Base-by-base conservation (phyloP, 768 basidiomycete species). In the Suillus plorans region DNA sequence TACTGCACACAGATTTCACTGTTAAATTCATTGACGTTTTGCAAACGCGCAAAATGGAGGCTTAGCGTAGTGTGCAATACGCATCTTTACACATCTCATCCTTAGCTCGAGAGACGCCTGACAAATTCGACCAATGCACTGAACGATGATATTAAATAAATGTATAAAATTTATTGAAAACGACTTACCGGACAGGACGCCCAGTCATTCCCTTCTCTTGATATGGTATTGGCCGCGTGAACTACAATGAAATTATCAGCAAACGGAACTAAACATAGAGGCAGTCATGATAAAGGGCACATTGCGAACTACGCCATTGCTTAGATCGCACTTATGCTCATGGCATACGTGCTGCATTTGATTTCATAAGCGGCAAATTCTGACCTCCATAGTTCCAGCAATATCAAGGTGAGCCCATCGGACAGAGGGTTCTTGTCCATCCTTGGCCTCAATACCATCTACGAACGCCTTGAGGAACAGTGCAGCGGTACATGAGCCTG, bases 341-440 rank as follows among this genome's bases (percentile, higher is more conserved):
- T 16, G 76, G 73, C 79, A 80, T 76, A 76, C 76, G 36, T 66
- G 69, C 18, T 64, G 63, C 63, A 74, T 66, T 63, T 77, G 76
- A 25, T 25, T 5, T 67, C 42, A 63, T 68, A 13, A 63, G 62
- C 45, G 66, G 66, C 66, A 63, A 34, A 52, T 61, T 75, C 81
- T 61, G 47, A 86, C 86, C 77, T 92, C 90, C 90, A 91, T 91
- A 20, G 84, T 77, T 16, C 90, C 88, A 13, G 87, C 92, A 64
- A 94, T 94, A 70, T 96, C 94, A 50, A 95, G 77, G 74, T 95
- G 94, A 1, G 94, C 94, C 92, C 94, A 96, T 66, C 86, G 85
- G 68, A 93, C 77, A 14, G 78, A 74, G 6, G 85, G 80, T 36
- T 81, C 82, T 63, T 81, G 70, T 52, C 85, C 87, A 14, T 86